These are phyloP conservation scores for Orbilia blumenaviensis DNA, from an alignment of 2,329 filamentous ascomycete species.

Conservation along the genomic window DNA sequence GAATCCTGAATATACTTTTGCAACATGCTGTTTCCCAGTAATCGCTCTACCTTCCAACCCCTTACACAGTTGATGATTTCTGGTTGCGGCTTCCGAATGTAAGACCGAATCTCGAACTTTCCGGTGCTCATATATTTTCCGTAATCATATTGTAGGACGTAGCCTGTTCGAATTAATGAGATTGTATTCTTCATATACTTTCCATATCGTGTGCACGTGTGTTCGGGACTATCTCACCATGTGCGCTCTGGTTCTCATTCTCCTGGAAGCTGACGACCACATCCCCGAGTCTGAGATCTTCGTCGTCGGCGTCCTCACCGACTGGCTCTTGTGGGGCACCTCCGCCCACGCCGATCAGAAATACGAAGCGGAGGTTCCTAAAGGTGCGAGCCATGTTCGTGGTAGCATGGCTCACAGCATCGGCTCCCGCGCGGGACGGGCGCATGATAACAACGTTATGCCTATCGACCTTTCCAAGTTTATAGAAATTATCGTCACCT, in stretches of 20 bases:
- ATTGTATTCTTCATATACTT: neutral
- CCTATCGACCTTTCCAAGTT: neutral
- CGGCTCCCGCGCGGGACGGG: neutral
- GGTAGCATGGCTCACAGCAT: neutral
- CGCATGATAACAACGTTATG: neutral
- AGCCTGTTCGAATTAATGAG: neutral
- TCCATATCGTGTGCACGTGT: neutral
- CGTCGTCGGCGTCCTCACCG: neutral
- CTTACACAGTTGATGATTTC: neutral
- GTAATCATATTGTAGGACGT: neutral
- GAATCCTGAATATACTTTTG: too few species aligned
- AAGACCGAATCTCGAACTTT: neutral
- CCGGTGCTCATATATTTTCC: neutral
- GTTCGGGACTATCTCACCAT: neutral
- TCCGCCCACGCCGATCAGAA: neutral
- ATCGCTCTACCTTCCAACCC: neutral
- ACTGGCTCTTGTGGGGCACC: neutral
- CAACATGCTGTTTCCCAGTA: too few species aligned
- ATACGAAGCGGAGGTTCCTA: neutral
- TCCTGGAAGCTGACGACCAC: constrained; percentile 1
- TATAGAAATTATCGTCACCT: neutral
- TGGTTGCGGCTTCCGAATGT: neutral
- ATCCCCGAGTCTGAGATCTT: neutral
- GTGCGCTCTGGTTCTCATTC: neutral
- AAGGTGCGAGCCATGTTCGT: constrained; percentile 7